Percentiles rank a stretch among this genome's conserved stretches.
These are phyloP conservation scores for Eremothecium cymbalariae DNA, from an alignment of 1,139 yeast genomes.

Conservation along the genomic window DNA sequence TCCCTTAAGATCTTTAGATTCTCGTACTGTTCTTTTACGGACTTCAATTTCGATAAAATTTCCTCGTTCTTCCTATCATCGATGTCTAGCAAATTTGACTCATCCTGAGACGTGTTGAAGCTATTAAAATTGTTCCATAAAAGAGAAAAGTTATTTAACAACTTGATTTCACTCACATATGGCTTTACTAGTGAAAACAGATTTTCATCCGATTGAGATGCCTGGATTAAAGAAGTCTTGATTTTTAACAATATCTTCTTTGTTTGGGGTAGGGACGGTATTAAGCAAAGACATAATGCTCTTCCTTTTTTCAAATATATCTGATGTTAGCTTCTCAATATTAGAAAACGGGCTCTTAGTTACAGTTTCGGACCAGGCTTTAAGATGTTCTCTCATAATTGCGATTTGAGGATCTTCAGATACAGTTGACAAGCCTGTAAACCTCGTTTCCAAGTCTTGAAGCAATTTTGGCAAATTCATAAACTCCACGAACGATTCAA, in stretches of 20 bases:
- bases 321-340: slow-evolving; percentile 24
- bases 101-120: slow-evolving; percentile 14
- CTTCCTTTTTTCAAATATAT: slow-evolving; percentile 32
- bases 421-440: slow-evolving; percentile 14
- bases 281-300: slow-evolving; percentile 33
- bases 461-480: slow-evolving; percentile 67
- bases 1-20: slow-evolving; percentile 43
- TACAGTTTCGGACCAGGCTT: slow-evolving; percentile 25
- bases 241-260: slow-evolving; percentile 28
- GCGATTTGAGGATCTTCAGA: slow-evolving; percentile 21
- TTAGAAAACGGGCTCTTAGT: slow-evolving; percentile 24
- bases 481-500: slow-evolving; percentile 68
- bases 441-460: slow-evolving; percentile 40
- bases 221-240: slow-evolving; percentile 49
- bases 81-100: slow-evolving; percentile 50
- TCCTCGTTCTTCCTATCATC: slow-evolving; percentile 40
- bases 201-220: slow-evolving; percentile 57
- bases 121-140: slow-evolving; percentile 29
- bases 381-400: slow-evolving; percentile 26
- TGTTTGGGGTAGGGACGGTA: slow-evolving; percentile 21
- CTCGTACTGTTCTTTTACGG: slow-evolving; percentile 41
- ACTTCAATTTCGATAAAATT: slow-evolving; percentile 27
- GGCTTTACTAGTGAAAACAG: slow-evolving; percentile 39
- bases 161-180: slow-evolving; percentile 32
- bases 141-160: slow-evolving; percentile 31